Conservation (phyloP, 495 filamentous ascomycete genomes). For the Lophium mytilinum region DNA sequence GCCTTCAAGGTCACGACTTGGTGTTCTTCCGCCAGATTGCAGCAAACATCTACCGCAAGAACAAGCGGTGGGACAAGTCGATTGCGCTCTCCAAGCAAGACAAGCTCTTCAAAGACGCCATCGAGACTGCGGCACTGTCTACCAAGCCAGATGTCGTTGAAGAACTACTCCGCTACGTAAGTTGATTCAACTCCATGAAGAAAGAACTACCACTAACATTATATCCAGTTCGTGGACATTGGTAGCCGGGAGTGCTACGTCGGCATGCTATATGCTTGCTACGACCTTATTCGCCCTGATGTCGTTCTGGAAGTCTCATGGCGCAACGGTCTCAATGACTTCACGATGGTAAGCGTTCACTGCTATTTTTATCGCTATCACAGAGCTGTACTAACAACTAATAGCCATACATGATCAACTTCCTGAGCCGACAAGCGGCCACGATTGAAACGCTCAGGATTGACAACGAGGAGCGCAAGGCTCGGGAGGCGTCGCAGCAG, state of each 20-base stretch:
- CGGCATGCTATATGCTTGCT: conserved; percentile 97
- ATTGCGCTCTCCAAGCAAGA: conserved; percentile 97
- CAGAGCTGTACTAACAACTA: conserved; percentile 13
- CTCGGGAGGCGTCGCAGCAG: conserved; percentile 74
- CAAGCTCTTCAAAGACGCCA: conserved; percentile 99
- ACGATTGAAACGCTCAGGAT: conserved; percentile 79
- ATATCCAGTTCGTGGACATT: conserved; percentile 87
- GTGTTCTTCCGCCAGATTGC: conserved; percentile 99
- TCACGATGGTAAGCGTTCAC: conserved; percentile 62
- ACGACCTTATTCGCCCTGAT: conserved; percentile 89
- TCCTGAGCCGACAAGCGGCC: conserved; percentile 80
- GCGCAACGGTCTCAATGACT: conserved; percentile 91
- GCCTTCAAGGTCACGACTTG: conserved; percentile 90
- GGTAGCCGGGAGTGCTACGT: conserved; percentile 98
- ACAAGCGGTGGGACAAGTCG: conserved; percentile 99
- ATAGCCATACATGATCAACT: conserved; percentile 95
- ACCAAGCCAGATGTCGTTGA: conserved; percentile 86
- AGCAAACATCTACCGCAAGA: conserved; percentile 97
- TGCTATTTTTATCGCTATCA: not conserved
- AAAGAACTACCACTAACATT: conserved; percentile 15
- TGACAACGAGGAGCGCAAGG: conserved; percentile 96
- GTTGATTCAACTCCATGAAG: conserved; percentile 35
- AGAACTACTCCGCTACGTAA: conserved; percentile 91
- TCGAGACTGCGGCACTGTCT: conserved; percentile 96
- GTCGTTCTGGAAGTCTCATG: conserved; percentile 93